Conservation (phyloP, 306 rosid genomes). For the Pueraria montana region DNA sequence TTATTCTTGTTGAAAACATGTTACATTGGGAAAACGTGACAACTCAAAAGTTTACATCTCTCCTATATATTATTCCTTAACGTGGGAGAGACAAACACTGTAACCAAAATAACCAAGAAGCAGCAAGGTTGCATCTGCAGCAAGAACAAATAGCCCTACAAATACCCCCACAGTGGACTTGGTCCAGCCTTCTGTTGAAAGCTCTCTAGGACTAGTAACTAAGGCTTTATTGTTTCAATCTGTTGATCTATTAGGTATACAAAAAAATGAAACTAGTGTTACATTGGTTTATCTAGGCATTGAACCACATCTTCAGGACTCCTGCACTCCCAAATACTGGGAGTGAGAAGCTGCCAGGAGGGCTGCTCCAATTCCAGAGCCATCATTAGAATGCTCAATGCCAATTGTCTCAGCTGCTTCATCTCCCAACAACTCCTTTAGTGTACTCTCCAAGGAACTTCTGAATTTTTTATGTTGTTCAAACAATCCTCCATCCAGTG, state of each 20-base stretch:
- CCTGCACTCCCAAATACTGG: constrained; percentile 72
- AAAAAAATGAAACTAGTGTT: constrained; percentile 46
- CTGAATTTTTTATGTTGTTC: constrained; percentile 88
- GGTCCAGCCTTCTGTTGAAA: constrained; percentile 44
- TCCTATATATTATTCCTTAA: constrained; percentile 57
- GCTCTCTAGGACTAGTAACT: constrained; percentile 50
- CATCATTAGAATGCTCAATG: constrained; percentile 80
- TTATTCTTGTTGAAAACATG: constrained; percentile 54
- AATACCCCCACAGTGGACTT: constrained; percentile 16
- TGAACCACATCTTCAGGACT: constrained; percentile 24
- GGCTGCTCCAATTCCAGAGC: constrained; percentile 97
- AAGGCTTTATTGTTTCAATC: constrained; percentile 52
- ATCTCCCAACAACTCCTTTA: constrained; percentile 85
- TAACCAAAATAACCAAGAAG: constrained; percentile 44
- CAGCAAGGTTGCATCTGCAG: neutral
- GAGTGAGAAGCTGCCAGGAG: constrained; percentile 97
- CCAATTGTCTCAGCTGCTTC: constrained; percentile 66
- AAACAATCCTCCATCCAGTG: constrained; percentile 92
- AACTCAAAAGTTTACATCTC: constrained; percentile 48
- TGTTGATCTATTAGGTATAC: constrained; percentile 45
- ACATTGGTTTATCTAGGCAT: neutral
- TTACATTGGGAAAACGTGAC: constrained; percentile 47
- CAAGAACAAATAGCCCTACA: constrained; percentile 42
- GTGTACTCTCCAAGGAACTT: constrained; percentile 75
- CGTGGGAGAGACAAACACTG: constrained; percentile 48